These are phyloP conservation scores for Gymnopilus junonius DNA, from an alignment of 768 basidiomycete genomes.

Conservation along the genomic window DNA sequence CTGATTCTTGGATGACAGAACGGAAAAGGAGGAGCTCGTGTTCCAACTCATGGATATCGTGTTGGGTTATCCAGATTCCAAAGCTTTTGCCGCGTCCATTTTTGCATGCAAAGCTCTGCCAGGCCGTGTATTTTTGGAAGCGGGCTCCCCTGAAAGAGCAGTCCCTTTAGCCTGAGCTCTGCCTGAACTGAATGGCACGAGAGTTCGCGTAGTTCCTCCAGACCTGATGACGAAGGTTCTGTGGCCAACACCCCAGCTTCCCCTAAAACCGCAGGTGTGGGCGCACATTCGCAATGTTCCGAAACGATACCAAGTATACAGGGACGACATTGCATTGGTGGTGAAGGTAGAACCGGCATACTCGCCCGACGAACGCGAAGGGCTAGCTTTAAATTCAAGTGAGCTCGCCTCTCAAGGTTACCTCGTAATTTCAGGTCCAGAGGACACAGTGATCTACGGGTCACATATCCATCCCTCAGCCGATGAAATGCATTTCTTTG, in stretches of 20 bases:
- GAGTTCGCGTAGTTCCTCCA: background rate
- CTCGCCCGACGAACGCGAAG: background rate
- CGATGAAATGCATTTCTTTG: background rate
- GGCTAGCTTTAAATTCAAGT: background rate
- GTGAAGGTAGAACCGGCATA: background rate
- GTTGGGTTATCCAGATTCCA: background rate
- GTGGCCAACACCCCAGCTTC: background rate
- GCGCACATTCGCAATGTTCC: background rate
- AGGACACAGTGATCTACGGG: background rate
- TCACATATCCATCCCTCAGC: background rate
- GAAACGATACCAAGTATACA: background rate
- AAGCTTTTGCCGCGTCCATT: background rate
- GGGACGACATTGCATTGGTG: background rate
- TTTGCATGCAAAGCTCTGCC: background rate
- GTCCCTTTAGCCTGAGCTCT: background rate
- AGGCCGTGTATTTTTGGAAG: background rate
- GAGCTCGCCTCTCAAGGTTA: background rate
- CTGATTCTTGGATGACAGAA: background rate
- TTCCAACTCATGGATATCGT: background rate
- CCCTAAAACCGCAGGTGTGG: background rate
- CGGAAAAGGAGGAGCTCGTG: background rate
- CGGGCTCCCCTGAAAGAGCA: background rate
- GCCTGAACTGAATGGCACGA: background rate
- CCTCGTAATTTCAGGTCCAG: background rate
- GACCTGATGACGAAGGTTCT: background rate